Base-by-base conservation (phyloP, 495 filamentous ascomycete species). In the Penicillium atrosanguineum region DNA sequence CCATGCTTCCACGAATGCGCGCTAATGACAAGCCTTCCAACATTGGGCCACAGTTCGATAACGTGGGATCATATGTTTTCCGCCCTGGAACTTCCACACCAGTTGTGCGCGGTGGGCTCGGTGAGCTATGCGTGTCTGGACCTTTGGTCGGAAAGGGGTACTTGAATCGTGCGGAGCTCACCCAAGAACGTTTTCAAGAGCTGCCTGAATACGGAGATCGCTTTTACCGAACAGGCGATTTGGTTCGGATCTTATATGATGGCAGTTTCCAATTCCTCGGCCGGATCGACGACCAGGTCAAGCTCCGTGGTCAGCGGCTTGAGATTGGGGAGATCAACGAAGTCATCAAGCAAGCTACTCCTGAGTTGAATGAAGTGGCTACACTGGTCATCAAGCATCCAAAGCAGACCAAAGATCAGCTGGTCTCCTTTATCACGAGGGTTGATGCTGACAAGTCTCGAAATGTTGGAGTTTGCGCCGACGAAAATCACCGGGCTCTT, bases 131-230 rank as follows among this genome's bases (percentile, higher is more conserved):
- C 60, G 84, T 96, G 28, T 88, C 87, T 6, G 92, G 92, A 0
- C 87, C 85, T 52, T 76, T 97, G 6, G 90, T 97, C 29, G 92
- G 87, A 7, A 90, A 87, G 58, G 92, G 91, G 0, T 97, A 97
- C 59, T 75, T 94, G 37, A 92, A 92, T 39, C 79, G 90, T 4
- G 78, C 83, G 3, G 83, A 90, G 28, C 71, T 75, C 19, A 72
- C 69, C 7, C 54, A 56, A 31, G 64, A 64, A 40, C 70, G 75
- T 15, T 79, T 78, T 50, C 62, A 71, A 19, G 60, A 58, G 6
- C 59, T 69, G 4, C 73, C 71, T 39, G 60, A 63, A 31, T 53
- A 40, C 23, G 66, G 63, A 15, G 65, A 70, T 45, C 76, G 65
- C 41, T 74, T 79, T 56, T 79, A 79, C 39, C 64, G 76, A 16